phyloP scores from a whole-genome alignment of 164 flowering plant genomes.

The Amborella trichopoda region DNA sequence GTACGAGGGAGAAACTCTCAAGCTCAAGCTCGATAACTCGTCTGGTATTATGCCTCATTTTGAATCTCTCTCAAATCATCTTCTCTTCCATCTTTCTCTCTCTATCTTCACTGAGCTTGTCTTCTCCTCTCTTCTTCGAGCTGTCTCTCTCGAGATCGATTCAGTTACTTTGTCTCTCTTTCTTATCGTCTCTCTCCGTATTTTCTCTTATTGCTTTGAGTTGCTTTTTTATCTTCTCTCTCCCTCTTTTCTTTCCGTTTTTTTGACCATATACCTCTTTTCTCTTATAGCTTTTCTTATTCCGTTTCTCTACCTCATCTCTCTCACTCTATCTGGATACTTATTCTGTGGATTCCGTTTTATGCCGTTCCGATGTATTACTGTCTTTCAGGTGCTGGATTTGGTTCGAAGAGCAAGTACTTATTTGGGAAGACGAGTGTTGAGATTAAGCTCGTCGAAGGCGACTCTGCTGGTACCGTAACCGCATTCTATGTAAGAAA shows the following conservation, averaged over 20 bases:
- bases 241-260: no score
- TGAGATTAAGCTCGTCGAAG: constrained; percentile 84
- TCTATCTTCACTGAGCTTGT: background rate
- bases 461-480: constrained; percentile 98
- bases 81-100: background rate
- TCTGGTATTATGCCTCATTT: constrained; percentile 46
- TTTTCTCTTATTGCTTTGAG: no score
- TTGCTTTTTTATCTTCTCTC: no score
- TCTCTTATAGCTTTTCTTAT: background rate
- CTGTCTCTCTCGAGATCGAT: no score
- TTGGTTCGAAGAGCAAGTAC: constrained; percentile 76
- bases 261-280: no score
- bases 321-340: no score
- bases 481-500: constrained; percentile 84
- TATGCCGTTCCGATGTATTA: no score
- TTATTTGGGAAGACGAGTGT: constrained; percentile 76
- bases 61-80: background rate
- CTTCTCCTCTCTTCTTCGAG: no score
- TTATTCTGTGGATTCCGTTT: no score
- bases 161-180: background rate
- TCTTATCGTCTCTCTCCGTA: background rate
- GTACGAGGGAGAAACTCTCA: constrained; percentile 60
- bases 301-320: no score
- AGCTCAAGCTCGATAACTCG: constrained; percentile 68
- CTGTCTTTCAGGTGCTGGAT: constrained; percentile 62